Conservation (phyloP, 1,139 yeast genomes). For the Hansenula sp. region DNA sequence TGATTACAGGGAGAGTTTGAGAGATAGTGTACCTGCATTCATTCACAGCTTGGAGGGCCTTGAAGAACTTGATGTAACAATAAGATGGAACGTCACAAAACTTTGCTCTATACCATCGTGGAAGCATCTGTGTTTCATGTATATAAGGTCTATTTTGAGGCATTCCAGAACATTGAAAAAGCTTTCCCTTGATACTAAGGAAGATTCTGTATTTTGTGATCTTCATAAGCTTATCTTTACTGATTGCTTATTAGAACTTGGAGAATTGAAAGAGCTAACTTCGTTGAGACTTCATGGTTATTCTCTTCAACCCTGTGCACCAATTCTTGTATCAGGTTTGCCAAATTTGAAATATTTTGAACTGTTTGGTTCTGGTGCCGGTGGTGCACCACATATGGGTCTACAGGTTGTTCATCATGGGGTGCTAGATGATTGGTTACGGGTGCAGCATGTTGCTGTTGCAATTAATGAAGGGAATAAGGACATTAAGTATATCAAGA, state of each 20-base stretch:
- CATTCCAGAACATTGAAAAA: constrained; percentile 29
- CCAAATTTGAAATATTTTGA: constrained; percentile 36
- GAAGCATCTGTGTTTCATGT: constrained; percentile 28
- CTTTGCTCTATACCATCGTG: constrained; percentile 22
- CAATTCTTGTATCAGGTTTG: constrained; percentile 26
- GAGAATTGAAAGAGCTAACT: constrained; percentile 23
- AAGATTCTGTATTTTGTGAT: constrained; percentile 31
- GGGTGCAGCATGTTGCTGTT: constrained; percentile 51
- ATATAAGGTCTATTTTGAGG: constrained; percentile 28
- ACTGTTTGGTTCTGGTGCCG: constrained; percentile 47
- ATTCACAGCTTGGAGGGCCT: constrained; percentile 27
- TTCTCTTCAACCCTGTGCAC: constrained; percentile 28
- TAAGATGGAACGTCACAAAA: constrained; percentile 40
- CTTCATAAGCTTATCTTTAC: constrained; percentile 29
- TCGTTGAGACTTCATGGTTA: constrained; percentile 41
- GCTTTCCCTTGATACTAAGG: constrained; percentile 41
- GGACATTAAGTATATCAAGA: constrained; percentile 38
- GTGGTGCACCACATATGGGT: constrained; percentile 55
- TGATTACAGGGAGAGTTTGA: constrained; percentile 41
- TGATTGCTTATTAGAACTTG: constrained; percentile 20
- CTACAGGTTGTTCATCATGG: constrained; percentile 52
- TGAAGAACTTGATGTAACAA: constrained; percentile 38
- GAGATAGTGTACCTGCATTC: constrained; percentile 41
- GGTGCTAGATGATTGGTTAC: constrained; percentile 53
- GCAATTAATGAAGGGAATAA: constrained; percentile 30